These are phyloP conservation scores for Penicillium dipodomyicola DNA, from an alignment of 495 filamentous ascomycete genomes.

Conservation along the genomic window DNA sequence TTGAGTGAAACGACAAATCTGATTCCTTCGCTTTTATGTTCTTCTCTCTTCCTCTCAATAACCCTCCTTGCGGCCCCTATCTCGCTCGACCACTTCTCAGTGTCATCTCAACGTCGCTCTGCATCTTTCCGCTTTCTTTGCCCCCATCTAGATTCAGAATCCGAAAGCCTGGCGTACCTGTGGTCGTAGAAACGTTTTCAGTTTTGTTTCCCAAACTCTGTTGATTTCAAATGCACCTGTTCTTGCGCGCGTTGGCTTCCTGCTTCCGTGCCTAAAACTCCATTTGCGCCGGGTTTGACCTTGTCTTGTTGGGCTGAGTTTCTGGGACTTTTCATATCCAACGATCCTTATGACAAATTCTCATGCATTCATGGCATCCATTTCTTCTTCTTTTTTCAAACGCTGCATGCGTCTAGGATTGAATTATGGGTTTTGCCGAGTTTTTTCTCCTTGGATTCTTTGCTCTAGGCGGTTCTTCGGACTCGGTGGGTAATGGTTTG, in stretches of 20 bases:
- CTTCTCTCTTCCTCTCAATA: slow-evolving; percentile 3
- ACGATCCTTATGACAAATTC: slow-evolving; percentile 47
- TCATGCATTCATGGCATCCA: slow-evolving; percentile 45
- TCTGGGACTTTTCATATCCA: slow-evolving; percentile 41
- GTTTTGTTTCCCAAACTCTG: slow-evolving; percentile 21
- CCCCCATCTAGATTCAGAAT: slow-evolving; percentile 27
- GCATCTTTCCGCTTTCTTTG: slow-evolving; percentile 33
- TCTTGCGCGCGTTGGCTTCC: slow-evolving; percentile 8
- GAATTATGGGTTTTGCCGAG: slow-evolving; percentile 13
- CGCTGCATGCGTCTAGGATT: slow-evolving; percentile 12
- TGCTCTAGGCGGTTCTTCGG: slow-evolving; percentile 2
- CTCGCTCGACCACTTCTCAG: slow-evolving; percentile 17
- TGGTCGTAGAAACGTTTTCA: slow-evolving; percentile 45
- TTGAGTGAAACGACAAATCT: slow-evolving; percentile 33
- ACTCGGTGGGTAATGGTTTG: neutral
- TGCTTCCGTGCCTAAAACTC: slow-evolving; percentile 10
- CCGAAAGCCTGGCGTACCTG: slow-evolving; percentile 46
- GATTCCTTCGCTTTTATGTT: slow-evolving; percentile 7
- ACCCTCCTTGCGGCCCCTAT: slow-evolving; percentile 13
- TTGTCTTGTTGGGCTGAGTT: slow-evolving; percentile 20
- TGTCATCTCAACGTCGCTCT: slow-evolving; percentile 30
- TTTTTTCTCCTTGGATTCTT: slow-evolving; percentile 1
- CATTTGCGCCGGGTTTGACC: slow-evolving; percentile 13
- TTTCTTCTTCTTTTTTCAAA: slow-evolving; percentile 18
- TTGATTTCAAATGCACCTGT: slow-evolving; percentile 7